Evolutionary conservation across 2,329 filamentous ascomycete genomes (phyloP).

Genomic region (Cordyceps fumosorosea): DNA sequence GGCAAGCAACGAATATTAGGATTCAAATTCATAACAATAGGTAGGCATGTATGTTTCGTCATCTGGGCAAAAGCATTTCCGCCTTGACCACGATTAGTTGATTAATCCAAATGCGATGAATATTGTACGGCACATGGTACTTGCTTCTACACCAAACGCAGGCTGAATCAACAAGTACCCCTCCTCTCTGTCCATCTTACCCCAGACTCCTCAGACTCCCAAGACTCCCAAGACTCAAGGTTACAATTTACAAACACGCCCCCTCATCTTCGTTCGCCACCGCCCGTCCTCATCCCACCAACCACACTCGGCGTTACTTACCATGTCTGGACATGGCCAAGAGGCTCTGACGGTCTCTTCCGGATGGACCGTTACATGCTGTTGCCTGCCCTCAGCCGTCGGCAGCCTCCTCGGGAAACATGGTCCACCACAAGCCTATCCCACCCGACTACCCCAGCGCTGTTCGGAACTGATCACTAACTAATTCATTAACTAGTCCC

Average conservation of each 20-base stretch:
- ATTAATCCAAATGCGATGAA: too few relatives aligned
- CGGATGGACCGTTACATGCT: conserved; percentile 8
- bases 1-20: not conserved
- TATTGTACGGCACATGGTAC: too few relatives aligned
- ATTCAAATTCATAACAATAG: not conserved
- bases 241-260: not conserved
- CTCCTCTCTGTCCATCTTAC: not conserved
- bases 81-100: too few relatives aligned
- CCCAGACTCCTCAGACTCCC: not conserved
- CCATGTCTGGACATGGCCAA: not conserved
- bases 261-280: not conserved
- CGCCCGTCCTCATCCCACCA: not conserved
- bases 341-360: not conserved
- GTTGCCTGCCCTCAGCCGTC: not conserved
- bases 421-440: not conserved
- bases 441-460: not conserved
- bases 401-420: not conserved
- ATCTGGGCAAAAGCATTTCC: too few relatives aligned
- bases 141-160: not conserved
- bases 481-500: too few relatives aligned
- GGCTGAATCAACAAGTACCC: not conserved
- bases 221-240: not conserved
- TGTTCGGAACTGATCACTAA: too few relatives aligned
- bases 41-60: not conserved
- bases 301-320: not conserved